phyloP scores from a whole-genome alignment of 208 protist species.

The Trypanosoma platydactyli region DNA sequence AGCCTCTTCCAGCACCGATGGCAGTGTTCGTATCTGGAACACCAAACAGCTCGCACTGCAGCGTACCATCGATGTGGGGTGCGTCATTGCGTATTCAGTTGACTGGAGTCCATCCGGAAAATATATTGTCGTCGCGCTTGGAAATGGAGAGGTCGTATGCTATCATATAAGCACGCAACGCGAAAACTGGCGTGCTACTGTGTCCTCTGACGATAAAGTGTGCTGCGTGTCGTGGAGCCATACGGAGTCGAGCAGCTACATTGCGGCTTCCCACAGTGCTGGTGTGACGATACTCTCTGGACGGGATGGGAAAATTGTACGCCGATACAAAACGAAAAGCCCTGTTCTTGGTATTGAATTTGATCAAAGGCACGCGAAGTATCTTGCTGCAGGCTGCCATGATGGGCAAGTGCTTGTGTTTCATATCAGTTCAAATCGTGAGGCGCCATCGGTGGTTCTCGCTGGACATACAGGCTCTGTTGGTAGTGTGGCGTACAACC shows the following conservation, averaged over 20 bases:
- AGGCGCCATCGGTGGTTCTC: conserved; percentile 49
- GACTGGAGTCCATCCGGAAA: conserved; percentile 88
- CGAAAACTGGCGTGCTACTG: conserved; percentile 57
- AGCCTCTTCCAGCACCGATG: conserved; percentile 81
- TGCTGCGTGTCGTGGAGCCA: conserved; percentile 54
- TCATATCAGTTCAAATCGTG: conserved; percentile 55
- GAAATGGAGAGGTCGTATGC: conserved; percentile 73
- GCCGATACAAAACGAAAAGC: conserved; percentile 51
- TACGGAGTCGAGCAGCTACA: conserved; percentile 45
- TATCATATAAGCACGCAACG: conserved; percentile 68
- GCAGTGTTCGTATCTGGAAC: conserved; percentile 88
- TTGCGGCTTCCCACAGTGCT: conserved; percentile 50
- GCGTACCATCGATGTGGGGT: conserved; percentile 52
- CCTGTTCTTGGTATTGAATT: conserved; percentile 72
- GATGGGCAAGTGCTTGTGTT: conserved; percentile 83
- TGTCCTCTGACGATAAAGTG: conserved; percentile 46
- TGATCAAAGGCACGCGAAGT: conserved; percentile 56
- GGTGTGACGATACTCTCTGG: conserved; percentile 60
- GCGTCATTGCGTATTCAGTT: conserved; percentile 70
- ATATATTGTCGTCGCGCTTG: conserved; percentile 65
- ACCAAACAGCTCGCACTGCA: conserved; percentile 49
- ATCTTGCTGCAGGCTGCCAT: conserved; percentile 80
- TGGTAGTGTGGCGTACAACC: conserved; percentile 79
- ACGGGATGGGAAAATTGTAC: conserved; percentile 75
- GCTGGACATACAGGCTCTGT: conserved; percentile 79